phyloP scores from a whole-genome alignment of 2,329 filamentous ascomycete species.

The Pyrenochaeta sp. region DNA sequence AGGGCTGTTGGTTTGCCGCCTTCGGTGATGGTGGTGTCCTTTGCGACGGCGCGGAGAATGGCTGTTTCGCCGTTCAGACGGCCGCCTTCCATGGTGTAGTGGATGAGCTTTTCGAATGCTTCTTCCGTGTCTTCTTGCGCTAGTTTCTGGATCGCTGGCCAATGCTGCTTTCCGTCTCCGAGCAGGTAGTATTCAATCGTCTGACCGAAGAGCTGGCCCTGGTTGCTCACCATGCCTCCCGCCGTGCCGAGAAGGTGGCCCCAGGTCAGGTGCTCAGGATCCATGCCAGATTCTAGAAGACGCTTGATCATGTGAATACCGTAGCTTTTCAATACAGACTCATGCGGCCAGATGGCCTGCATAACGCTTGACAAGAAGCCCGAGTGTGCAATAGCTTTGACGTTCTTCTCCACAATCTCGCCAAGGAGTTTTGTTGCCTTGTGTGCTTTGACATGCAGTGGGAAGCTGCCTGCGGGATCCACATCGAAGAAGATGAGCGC shows the following conservation, averaged over 20 bases:
- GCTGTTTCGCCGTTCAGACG: constrained; percentile 56
- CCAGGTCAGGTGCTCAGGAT: constrained; percentile 62
- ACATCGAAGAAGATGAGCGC: constrained; percentile 64
- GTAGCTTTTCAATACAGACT: constrained; percentile 59
- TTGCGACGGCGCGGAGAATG: constrained; percentile 49
- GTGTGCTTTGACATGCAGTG: constrained; percentile 59
- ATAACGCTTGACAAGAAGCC: constrained; percentile 55
- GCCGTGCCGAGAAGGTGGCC: constrained; percentile 66
- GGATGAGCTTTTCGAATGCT: constrained; percentile 58
- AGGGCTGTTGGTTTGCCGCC: constrained; percentile 40
- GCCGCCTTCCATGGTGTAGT: constrained; percentile 59
- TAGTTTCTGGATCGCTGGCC: constrained; percentile 58
- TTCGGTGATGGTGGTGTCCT: constrained; percentile 45
- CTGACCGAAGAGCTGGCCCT: constrained; percentile 66
- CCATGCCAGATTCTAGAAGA: constrained; percentile 57
- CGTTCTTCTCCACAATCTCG: constrained; percentile 59
- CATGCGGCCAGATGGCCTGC: constrained; percentile 48
- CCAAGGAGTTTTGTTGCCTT: constrained; percentile 60
- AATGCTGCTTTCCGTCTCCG: constrained; percentile 58
- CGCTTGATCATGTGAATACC: constrained; percentile 65
- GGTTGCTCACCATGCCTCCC: constrained; percentile 63
- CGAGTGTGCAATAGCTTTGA: constrained; percentile 54
- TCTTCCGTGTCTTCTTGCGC: constrained; percentile 53
- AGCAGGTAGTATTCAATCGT: constrained; percentile 65
- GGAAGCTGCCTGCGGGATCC: constrained; percentile 62